A percentile compares a stretch with the other conserved stretches of the same genome.
Conservation (phyloP, 140 eudicot species). For the Flaveria floridana region DNA sequence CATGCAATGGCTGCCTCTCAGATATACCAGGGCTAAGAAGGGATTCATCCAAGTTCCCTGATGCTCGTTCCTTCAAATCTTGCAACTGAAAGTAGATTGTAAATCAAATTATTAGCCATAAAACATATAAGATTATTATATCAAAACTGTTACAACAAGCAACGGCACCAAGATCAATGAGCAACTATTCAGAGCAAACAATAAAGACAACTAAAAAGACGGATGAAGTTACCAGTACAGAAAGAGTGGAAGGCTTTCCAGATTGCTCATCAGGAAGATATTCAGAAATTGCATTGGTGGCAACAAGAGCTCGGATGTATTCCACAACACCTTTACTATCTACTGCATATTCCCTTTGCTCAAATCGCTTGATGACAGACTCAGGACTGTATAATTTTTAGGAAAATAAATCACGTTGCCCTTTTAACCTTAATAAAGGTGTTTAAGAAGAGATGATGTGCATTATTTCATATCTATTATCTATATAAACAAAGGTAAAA, state of each 20-base stretch:
- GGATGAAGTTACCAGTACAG: conserved; percentile 49
- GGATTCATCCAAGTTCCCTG: conserved; percentile 68
- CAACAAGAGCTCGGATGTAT: conserved; percentile 71
- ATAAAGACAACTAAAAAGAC: neutral
- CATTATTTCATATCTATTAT: neutral
- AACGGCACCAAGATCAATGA: neutral
- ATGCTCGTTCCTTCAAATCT: conserved; percentile 69
- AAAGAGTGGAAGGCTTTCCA: conserved; percentile 76
- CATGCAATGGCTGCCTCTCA: conserved; percentile 82
- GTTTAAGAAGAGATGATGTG: neutral
- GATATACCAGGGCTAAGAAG: conserved; percentile 66
- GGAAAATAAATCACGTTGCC: neutral
- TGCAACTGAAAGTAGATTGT: conserved; percentile 45
- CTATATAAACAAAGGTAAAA: neutral
- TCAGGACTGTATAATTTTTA: conserved; percentile 51
- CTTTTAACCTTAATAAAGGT: too few species aligned
- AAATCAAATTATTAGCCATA: neutral
- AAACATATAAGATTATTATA: neutral
- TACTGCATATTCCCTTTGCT: conserved; percentile 61
- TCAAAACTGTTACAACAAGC: neutral
- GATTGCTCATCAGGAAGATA: conserved; percentile 73
- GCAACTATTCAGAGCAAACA: neutral
- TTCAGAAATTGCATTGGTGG: conserved; percentile 65
- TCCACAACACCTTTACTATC: conserved; percentile 80
- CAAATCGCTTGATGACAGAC: conserved; percentile 64